Evolutionary conservation across 495 filamentous ascomycete genomes (phyloP), one percentile per base, ranked within the genome.

Genomic region (Ramalina intermedia): DNA sequence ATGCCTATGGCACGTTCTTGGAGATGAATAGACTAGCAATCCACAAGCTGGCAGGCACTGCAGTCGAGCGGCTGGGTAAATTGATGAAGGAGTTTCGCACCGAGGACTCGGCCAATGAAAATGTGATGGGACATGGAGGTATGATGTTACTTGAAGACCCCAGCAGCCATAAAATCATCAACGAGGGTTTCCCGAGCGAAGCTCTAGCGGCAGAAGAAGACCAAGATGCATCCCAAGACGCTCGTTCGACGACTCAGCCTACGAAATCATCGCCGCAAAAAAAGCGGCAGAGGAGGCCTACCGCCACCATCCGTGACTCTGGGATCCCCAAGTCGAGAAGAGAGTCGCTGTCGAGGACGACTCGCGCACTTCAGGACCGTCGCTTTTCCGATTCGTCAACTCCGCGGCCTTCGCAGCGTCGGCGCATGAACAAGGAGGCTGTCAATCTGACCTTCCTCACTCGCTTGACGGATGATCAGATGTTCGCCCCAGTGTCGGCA

Each of bases 121-220:
- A 60, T 8, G 65, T 70, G n/a, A 72, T 72, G 69, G 68, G 68
- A 2, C 63, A 62, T 45, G 65, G 65, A n/a, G 66, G 69, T 1
- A 70, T 70, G 69, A 55, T 66, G 44, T 56, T 72, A 8, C 60
- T 72, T 41, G 69, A 72, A 54, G 68, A 70, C 52, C 56, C 63
- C 2, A 64, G 68, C 2, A 54, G 69, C 33, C 66, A 70, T 61
- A 38, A 48, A 53, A 11, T 69, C 69, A 41, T 53, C 58, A 23
- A 67, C 66, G 29, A 33, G 29, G 11, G 51, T 68, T 35, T 53
- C 46, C n/a, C 69, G 66, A 59, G 52, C 58, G n/a, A 60, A 61
- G 62, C 64, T 14, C 20, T 54, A 16, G 58, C 47, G 12, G 42
- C 42, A 23, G 27, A 41, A 36, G 46, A 52, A 14, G 47, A 47